phyloP scores from a whole-genome alignment of 768 basidiomycete species.

The Lactarius vividus region DNA sequence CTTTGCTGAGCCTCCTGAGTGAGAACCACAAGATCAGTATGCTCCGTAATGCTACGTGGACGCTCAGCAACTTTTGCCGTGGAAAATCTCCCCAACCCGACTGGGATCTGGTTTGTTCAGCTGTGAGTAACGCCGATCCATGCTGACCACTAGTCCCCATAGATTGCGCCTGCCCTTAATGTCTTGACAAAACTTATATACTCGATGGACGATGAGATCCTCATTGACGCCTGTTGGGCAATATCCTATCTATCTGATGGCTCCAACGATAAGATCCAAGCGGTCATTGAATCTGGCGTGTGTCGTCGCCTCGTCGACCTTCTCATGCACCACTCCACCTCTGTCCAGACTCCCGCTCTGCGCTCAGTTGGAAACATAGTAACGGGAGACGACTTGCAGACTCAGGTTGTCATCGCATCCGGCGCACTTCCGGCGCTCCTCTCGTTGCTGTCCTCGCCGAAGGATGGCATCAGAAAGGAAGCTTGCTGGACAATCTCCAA shows the following conservation, averaged over 20 bases:
- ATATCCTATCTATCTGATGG: slow-evolving; percentile 99
- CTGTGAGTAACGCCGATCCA: slow-evolving; percentile 12
- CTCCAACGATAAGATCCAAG: slow-evolving; percentile 99
- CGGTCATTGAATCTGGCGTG: slow-evolving; percentile 97
- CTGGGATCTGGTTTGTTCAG: slow-evolving; percentile 82
- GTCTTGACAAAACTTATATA: slow-evolving; percentile 98
- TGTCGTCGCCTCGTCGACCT: slow-evolving; percentile 97
- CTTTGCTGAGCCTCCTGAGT: slow-evolving; percentile 83
- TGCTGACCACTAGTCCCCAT: slow-evolving; percentile 27
- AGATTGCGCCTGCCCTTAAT: slow-evolving; percentile 98
- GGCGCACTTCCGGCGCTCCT: slow-evolving; percentile 95
- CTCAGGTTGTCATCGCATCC: slow-evolving; percentile 97
- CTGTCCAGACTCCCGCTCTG: slow-evolving; percentile 96
- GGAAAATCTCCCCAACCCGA: slow-evolving; percentile 98
- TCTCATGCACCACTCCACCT: slow-evolving; percentile 90
- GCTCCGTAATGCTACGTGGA: slow-evolving; percentile 99
- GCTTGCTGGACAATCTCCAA: slow-evolving; percentile 99
- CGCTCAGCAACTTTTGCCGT: slow-evolving; percentile 97
- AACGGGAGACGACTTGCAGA: slow-evolving; percentile 98
- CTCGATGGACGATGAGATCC: slow-evolving; percentile 96
- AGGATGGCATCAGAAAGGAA: slow-evolving; percentile 99
- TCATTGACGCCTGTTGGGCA: slow-evolving; percentile 99
- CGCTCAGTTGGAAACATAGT: slow-evolving; percentile 99
- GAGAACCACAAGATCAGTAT: slow-evolving; percentile 99
- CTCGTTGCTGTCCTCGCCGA: slow-evolving; percentile 89